Evolutionary conservation across 139 green algal genomes (phyloP), one percentile per base, ranked within the genome.

Genomic region (Chlorella sp.): DNA sequence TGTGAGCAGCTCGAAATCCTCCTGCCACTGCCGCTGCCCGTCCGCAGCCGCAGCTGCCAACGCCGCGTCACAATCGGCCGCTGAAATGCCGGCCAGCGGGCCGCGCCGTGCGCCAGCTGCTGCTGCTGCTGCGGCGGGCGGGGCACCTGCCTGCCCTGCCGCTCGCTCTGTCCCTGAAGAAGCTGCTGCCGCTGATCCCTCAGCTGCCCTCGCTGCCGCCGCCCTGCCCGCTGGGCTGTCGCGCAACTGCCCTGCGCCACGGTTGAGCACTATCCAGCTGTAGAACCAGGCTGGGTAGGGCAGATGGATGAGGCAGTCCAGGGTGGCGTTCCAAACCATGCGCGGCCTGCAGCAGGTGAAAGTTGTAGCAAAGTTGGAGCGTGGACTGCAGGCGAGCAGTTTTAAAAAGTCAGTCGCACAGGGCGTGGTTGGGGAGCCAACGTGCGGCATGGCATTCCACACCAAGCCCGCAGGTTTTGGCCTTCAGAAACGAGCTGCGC

Each of bases 241-340:
- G 60, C 4, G 60, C 60, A 5, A 2, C 25, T 30, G 60, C 25
- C 16, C 36, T 15, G 60, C 60, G 2, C 28, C 60, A 0, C 41
- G 7, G 57, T 82, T 82, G 17, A 71, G 36, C 3, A 21, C 36
- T 38, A 30, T 23, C 76, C 76, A 82, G 26, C 25, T 23, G 28
- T 62, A 73, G 60, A 82, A 60, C 76, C 76, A 82, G 60, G 28
- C 32, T 13, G 76, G 76, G 38, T 73, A 73, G 1, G 76, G 76
- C 34, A 82, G 39, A 38, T 82, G 34, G 18, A 82, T 18, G 36
- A 60, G 57, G 76, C 76, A 82, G 36, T 82, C 76, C 1, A 73
- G 38, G 0, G 38, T 57, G 25, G 73, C 60, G 15, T 57, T 60
- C 56, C 65, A 82, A 23, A 73, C 23, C 25, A 68, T 68, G 23